phyloP scores from a whole-genome alignment of 305 asterid species.

The Plantago lanceolata region DNA sequence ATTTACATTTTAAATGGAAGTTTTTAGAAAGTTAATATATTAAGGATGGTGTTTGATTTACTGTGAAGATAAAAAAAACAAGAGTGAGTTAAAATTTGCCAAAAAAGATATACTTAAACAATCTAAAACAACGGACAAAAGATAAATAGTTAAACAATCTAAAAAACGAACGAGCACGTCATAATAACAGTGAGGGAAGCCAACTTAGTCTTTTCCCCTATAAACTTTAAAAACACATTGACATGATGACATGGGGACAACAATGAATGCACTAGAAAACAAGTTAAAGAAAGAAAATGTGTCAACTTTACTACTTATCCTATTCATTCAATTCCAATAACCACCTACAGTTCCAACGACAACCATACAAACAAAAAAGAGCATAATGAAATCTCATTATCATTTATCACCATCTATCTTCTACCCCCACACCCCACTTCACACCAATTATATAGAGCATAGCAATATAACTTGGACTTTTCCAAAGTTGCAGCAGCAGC shows the following conservation, averaged over 20 bases:
- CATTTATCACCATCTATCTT: conserved; percentile 1
- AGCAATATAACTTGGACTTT: background rate
- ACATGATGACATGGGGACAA: background rate
- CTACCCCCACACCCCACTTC: background rate
- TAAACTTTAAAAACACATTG: background rate
- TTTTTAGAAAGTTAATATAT: no score
- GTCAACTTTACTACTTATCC: background rate
- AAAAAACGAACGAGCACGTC: no score
- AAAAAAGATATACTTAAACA: no score
- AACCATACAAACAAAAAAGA: conserved; percentile 7
- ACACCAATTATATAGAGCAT: background rate
- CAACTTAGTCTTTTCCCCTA: conserved; percentile 2
- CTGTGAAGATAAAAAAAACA: no score
- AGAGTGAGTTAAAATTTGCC: no score
- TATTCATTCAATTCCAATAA: background rate
- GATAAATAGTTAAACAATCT: no score
- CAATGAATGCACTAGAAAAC: background rate
- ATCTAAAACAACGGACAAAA: no score
- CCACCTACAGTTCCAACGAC: conserved; percentile 1
- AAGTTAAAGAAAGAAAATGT: background rate
- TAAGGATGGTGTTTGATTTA: no score
- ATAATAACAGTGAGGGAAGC: background rate
- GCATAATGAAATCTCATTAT: no score
- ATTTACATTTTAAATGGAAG: no score
- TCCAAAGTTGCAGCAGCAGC: background rate